Evolutionary conservation across 164 flowering plant genomes (phyloP).

Genomic region (Warburgia ugandensis): DNA sequence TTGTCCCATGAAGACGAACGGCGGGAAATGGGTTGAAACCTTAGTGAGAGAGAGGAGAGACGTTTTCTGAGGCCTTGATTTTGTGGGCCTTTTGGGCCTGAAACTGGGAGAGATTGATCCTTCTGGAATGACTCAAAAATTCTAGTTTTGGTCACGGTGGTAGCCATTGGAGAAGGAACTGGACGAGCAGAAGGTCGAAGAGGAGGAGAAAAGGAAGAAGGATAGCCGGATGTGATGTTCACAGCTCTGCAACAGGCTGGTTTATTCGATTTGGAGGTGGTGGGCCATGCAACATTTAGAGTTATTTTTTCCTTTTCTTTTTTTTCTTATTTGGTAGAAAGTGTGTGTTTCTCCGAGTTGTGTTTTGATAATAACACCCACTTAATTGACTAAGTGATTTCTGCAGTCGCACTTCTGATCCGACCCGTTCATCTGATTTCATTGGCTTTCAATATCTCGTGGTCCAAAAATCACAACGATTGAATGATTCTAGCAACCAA

Average conservation of each 20-base stretch:
- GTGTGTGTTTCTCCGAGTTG: too few species aligned
- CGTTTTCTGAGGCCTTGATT: background rate
- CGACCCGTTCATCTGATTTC: too few species aligned
- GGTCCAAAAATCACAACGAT: too few species aligned
- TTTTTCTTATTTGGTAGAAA: too few species aligned
- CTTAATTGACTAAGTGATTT: too few species aligned
- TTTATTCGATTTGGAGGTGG: background rate
- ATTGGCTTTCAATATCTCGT: too few species aligned
- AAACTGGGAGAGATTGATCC: constrained; percentile 1
- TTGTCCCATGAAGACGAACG: background rate
- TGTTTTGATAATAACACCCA: too few species aligned
- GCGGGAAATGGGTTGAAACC: background rate
- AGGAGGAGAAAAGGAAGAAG: background rate
- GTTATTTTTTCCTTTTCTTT: background rate
- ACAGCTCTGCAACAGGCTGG: constrained; percentile 1
- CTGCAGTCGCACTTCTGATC: too few species aligned
- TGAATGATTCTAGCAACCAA: too few species aligned
- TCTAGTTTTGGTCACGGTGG: too few species aligned
- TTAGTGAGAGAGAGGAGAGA: background rate
- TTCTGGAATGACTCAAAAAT: too few species aligned
- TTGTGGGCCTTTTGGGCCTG: background rate
- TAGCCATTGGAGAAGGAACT: constrained; percentile 1
- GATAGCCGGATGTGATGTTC: background rate
- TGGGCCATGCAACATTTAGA: background rate
- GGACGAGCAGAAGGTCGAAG: background rate